phyloP scores from a whole-genome alignment of 1,139 yeast species.

The Torulaspora globosa region DNA sequence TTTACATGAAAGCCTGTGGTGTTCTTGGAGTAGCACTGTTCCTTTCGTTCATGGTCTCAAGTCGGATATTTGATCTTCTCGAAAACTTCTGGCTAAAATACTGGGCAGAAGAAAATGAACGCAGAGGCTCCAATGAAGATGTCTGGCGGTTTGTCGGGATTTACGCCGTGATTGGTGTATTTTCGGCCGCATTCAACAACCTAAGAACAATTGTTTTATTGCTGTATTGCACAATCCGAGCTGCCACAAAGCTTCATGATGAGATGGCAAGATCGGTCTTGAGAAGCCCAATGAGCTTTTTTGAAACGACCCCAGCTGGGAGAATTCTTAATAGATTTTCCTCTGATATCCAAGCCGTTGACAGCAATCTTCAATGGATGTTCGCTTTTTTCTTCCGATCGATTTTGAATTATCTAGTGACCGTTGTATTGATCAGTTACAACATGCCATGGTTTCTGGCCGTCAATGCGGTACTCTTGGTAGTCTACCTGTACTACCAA shows the following conservation, averaged over 20 bases:
- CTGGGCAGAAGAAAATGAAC: conserved; percentile 54
- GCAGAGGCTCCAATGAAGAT: conserved; percentile 46
- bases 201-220: conserved; percentile 54
- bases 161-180: conserved; percentile 56
- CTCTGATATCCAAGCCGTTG: conserved; percentile 63
- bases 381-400: conserved; percentile 46
- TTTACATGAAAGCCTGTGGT: conserved; percentile 67
- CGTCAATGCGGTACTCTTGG: conserved; percentile 42
- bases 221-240: conserved; percentile 60
- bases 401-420: conserved; percentile 44
- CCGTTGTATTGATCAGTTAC: conserved; percentile 48
- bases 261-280: conserved; percentile 60
- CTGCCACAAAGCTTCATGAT: conserved; percentile 58
- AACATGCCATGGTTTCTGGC: conserved; percentile 51
- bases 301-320: conserved; percentile 80
- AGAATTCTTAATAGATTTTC: conserved; percentile 67
- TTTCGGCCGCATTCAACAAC: conserved; percentile 48
- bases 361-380: conserved; percentile 48
- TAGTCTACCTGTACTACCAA: conserved; percentile 52
- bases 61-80: conserved; percentile 48
- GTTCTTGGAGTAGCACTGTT: conserved; percentile 48
- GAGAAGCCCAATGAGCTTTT: conserved; percentile 70
- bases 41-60: conserved; percentile 40
- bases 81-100: conserved; percentile 57
- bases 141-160: conserved; percentile 53